phyloP scores from a whole-genome alignment of 176 grass and related monocot genomes.

The Oryza brachyantha region DNA sequence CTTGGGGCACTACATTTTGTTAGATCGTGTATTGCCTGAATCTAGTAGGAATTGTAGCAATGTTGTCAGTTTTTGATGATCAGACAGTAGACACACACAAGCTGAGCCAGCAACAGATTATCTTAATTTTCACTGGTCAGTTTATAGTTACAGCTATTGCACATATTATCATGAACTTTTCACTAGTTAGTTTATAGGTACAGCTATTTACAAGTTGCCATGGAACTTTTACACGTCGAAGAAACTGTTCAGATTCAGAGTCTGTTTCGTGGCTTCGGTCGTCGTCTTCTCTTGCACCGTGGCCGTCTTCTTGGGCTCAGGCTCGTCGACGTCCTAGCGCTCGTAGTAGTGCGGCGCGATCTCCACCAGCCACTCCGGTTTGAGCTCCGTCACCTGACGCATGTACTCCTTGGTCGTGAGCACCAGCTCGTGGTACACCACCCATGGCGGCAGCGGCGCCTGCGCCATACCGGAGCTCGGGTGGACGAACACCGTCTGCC shows the following conservation, averaged over 20 bases:
- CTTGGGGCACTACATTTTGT: not conserved
- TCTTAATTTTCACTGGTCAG: not conserved
- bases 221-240: not conserved
- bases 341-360: slow-evolving; percentile 50
- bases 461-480: slow-evolving; percentile 43
- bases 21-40: not conserved
- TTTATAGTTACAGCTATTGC: not conserved
- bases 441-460: slow-evolving; percentile 23
- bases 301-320: not conserved
- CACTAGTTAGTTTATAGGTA: not conserved
- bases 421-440: slow-evolving; percentile 62
- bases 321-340: slow-evolving; percentile 22
- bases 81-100: not conserved
- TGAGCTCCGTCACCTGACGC: slow-evolving; percentile 52
- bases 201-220: not conserved
- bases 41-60: not conserved
- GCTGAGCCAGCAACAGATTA: not conserved
- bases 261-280: too few relatives aligned
- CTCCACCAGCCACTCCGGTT: slow-evolving; percentile 68
- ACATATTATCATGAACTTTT: not conserved
- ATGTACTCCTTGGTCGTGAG: slow-evolving; percentile 55
- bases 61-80: not conserved
- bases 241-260: not conserved
- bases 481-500: slow-evolving; percentile 52
- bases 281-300: not conserved